Base-by-base conservation (phyloP, 2,329 filamentous ascomycete genomes). In the Podosphaera fusca region DNA sequence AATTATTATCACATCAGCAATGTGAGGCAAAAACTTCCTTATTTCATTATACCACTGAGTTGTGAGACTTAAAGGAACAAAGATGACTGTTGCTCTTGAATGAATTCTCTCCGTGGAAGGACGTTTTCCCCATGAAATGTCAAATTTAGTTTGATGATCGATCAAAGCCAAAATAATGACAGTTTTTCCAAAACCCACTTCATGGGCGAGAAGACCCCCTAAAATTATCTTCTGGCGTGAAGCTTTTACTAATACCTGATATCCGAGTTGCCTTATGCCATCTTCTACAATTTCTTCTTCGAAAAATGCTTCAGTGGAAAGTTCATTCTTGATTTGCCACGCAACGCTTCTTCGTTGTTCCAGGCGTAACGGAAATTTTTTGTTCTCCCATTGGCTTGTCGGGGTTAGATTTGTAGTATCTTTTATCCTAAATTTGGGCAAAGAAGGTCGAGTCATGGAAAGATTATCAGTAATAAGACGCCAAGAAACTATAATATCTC, bases 141-240 rank as follows among this genome's bases (percentile, higher is more conserved):
- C 45, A 40, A 35, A 30, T 30, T 38, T 7, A 10, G 34, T 50
- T 30, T 35, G 46, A 40, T 52, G 34, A 40, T 77, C 70, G 35
- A 82, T 73, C 7, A 84, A 66, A 0, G 72, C 79, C 10, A 84
- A 70, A 1, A 74, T 74, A 0, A 76, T 74, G 1, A 79, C 74
- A 0, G 81, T 85, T 63, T 85, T 85, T 0, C 82, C 82, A 63
- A 81, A 84, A 0, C 78, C 80, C 38, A 82, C 79, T 50, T 78
- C 72, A 62, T 83, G 79, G 1, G 80, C 80, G 38, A 83, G 70
- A 21, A 84, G 71, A 4, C 81, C 81, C 10, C 81, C 81, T 21
- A 72, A 73, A 46, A 81, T 60, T 36, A 59, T 40, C 56, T 70
- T 54, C n/a, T 65, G 31, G 40, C 70, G 64, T 58, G 72, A 62